Evolutionary conservation across 805 yeast genomes (phyloP), one percentile per base, ranked within the genome.

Genomic region (Candida sonorensis): DNA sequence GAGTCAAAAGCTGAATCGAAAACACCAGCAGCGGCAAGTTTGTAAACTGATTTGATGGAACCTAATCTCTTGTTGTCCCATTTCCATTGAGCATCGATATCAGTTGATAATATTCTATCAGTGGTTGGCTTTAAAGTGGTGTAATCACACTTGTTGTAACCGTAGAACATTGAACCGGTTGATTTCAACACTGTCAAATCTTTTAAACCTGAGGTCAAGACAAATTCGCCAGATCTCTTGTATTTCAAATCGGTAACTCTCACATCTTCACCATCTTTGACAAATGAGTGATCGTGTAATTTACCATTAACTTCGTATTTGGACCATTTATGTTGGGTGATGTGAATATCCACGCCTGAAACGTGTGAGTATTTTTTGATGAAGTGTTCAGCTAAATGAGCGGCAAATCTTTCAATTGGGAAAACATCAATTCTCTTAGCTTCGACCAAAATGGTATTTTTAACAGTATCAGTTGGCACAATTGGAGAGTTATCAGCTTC

Each of bases 401-500:
- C 86, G 20, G 92, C 96, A 59, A 85, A 88, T 36, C 81, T 69
- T 68, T 88, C 97, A 44, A 83, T 79, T 38, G 96, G 95, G 82
- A 88, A 83, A 30, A 82, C 90, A 42, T 86, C 84, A 30, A 75
- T 69, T 51, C 72, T 77, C 61, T 81, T 83, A 43, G 95, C 96
- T 44, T 83, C 79, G 21, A 88, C 69, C 53, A 82, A 68, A 42
- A 84, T 75, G 31, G 95, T 87, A 68, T 87, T 87, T 61, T 87
- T 87, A 35, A 86, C 87, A 1, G 95, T 85, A 59, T 87, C 95
- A 7, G 97, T 88, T 37, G 97, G 96, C 30, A 88, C 94, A 50
- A 88, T 77, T n/a, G 82, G 73, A 2, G 82, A 54, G 64, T 88
- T 88, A 62, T 88, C 94, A 23, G 95, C 96, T 37, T 79, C 51